Conservation (phyloP, 2,329 filamentous ascomycete species). For the Bipolaris cookei region DNA sequence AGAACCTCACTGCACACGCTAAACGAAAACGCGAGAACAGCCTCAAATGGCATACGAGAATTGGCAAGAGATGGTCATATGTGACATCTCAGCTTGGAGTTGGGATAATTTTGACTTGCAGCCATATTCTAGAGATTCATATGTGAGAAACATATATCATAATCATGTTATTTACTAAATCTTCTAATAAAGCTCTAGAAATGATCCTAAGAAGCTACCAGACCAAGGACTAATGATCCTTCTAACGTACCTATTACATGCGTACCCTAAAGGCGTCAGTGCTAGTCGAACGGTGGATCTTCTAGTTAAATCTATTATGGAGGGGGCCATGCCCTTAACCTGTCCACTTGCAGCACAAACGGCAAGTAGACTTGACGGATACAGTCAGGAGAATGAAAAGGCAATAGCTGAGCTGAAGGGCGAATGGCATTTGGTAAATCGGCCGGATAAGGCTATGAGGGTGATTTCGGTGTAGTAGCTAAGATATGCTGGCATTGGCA, state of each 20-base stretch:
- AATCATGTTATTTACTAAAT: slow-evolving; percentile 3
- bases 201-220: slow-evolving; percentile 3
- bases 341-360: not conserved
- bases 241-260: slow-evolving; percentile 5
- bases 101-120: slow-evolving; percentile 8
- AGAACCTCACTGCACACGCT: slow-evolving; percentile 1
- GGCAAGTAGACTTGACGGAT: slow-evolving; percentile 1
- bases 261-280: slow-evolving; percentile 1
- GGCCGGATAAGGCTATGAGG: not conserved
- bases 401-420: not conserved
- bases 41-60: slow-evolving; percentile 9
- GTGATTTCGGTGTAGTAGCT: not conserved
- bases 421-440: slow-evolving; percentile 2
- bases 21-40: slow-evolving; percentile 3
- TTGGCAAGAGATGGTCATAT: slow-evolving; percentile 9
- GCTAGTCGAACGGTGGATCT: slow-evolving; percentile 1
- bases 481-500: not conserved
- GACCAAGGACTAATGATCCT: slow-evolving; percentile 1
- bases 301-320: slow-evolving; percentile 4
- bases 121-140: slow-evolving; percentile 4
- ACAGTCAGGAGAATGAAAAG: slow-evolving; percentile 7
- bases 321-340: not conserved
- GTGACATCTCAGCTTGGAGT: slow-evolving; percentile 6
- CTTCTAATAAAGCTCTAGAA: slow-evolving; percentile 5
- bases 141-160: not conserved